A percentile compares a stretch with the other conserved stretches of the same genome.
Conservation (phyloP, 768 basidiomycete genomes). For the Leucosporidium yakuticum region DNA sequence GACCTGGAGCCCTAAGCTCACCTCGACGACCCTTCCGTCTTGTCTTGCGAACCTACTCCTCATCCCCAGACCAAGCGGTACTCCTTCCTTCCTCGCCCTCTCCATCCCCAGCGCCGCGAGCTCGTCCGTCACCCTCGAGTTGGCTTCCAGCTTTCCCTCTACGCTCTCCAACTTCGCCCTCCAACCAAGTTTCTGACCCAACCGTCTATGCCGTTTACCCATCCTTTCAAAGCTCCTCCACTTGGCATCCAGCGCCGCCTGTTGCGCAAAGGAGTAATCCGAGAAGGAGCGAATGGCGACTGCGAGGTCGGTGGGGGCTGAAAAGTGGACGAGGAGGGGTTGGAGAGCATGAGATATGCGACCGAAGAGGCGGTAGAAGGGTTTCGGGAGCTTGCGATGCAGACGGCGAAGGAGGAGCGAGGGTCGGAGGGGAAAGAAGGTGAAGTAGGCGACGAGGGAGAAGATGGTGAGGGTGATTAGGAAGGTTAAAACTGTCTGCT, state of each 20-base stretch:
- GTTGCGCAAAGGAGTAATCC: slow-evolving; percentile 8
- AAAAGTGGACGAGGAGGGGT: background rate
- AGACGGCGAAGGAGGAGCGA: background rate
- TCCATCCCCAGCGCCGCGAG: slow-evolving; percentile 21
- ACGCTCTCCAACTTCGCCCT: background rate
- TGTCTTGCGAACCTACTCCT: slow-evolving; percentile 1
- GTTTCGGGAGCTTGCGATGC: background rate
- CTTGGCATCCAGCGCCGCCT: slow-evolving; percentile 8
- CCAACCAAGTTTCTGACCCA: slow-evolving; percentile 13
- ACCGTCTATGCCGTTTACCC: background rate
- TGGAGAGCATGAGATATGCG: background rate
- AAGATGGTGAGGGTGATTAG: slow-evolving; percentile 17
- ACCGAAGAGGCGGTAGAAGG: background rate
- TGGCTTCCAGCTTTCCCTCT: slow-evolving; percentile 13
- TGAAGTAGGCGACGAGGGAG: slow-evolving; percentile 4
- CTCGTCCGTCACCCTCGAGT: slow-evolving; percentile 17
- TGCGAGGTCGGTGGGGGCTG: slow-evolving; percentile 9
- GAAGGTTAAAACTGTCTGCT: slow-evolving; percentile 10
- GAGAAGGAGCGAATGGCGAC: slow-evolving; percentile 16
- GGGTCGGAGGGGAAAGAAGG: slow-evolving; percentile 1
- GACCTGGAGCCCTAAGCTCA: background rate
- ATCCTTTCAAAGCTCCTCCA: slow-evolving; percentile 12
- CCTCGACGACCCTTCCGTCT: slow-evolving; percentile 24
- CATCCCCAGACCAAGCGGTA: slow-evolving; percentile 6
- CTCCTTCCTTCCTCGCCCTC: slow-evolving; percentile 7